Percentiles rank a stretch among this genome's conserved stretches.
These are phyloP conservation scores for Teratosphaeria viscida DNA, from an alignment of 2,329 filamentous ascomycete species.

Conservation along the genomic window DNA sequence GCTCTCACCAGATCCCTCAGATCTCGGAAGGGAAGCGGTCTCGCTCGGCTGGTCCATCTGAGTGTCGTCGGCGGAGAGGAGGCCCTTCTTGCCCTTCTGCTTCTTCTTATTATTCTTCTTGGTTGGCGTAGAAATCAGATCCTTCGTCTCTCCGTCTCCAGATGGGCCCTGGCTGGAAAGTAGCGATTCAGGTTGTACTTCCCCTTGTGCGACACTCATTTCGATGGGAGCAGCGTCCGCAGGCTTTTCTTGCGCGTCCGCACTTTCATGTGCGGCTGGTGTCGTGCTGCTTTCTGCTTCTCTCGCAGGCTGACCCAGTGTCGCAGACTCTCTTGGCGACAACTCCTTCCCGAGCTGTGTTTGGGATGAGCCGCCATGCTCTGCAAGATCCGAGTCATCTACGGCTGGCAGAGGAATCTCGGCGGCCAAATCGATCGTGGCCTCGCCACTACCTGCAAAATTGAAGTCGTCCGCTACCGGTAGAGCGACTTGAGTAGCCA, in stretches of 20 bases:
- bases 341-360: background rate
- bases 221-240: background rate
- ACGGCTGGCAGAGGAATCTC: background rate
- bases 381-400: background rate
- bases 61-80: background rate
- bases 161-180: background rate
- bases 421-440: background rate
- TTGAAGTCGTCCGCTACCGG: background rate
- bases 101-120: slow-evolving; percentile 11
- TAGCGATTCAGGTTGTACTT: background rate
- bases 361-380: background rate
- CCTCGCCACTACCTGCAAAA: background rate
- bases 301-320: background rate
- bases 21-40: background rate
- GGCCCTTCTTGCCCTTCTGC: slow-evolving; percentile 19
- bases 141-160: background rate
- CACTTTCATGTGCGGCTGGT: background rate
- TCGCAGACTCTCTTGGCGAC: background rate
- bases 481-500: background rate
- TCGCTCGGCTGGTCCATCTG: background rate
- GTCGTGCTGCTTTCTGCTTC: background rate
- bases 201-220: background rate
- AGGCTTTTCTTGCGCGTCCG: background rate
- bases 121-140: background rate
- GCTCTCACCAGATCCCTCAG: background rate